phyloP scores from a whole-genome alignment of 1,139 yeast species.

The Diutina sp. region DNA sequence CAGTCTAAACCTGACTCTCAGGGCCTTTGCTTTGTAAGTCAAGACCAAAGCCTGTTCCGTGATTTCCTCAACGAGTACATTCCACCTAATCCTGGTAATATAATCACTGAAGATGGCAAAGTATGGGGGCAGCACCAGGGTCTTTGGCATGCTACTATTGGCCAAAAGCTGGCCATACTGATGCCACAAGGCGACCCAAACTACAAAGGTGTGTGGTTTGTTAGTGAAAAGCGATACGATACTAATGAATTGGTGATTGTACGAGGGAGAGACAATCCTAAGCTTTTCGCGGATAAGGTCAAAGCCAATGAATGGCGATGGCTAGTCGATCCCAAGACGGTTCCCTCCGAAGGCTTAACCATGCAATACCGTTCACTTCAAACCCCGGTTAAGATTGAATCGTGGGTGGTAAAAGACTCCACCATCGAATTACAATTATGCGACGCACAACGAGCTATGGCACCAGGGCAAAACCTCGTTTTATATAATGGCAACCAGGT shows the following conservation, averaged over 20 bases:
- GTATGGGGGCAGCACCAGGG: slow-evolving; percentile 80
- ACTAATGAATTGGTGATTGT: slow-evolving; percentile 72
- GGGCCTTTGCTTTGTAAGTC: slow-evolving; percentile 87
- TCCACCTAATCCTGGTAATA: slow-evolving; percentile 60
- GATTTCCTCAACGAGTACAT: slow-evolving; percentile 69
- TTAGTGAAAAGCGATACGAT: slow-evolving; percentile 50
- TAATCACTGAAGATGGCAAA: slow-evolving; percentile 58
- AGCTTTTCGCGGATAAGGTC: slow-evolving; percentile 36
- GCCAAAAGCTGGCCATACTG: slow-evolving; percentile 67
- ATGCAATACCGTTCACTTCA: slow-evolving; percentile 67
- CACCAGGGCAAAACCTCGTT: slow-evolving; percentile 83
- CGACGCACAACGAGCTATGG: slow-evolving; percentile 54
- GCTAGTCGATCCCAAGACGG: slow-evolving; percentile 13
- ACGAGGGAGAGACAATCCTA: slow-evolving; percentile 52
- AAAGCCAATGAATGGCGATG: slow-evolving; percentile 37
- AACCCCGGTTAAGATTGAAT: slow-evolving; percentile 25
- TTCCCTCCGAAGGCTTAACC: not conserved
- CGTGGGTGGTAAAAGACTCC: slow-evolving; percentile 6
- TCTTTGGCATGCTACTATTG: slow-evolving; percentile 88
- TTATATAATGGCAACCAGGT: slow-evolving; percentile 56
- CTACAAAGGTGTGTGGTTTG: slow-evolving; percentile 77
- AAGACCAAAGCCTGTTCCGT: slow-evolving; percentile 57
- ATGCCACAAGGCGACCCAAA: slow-evolving; percentile 81
- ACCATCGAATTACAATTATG: slow-evolving; percentile 20
- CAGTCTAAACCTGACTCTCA: slow-evolving; percentile 84